A percentile compares a stretch with the other conserved stretches of the same genome.
Evolutionary conservation across 192 early-diverging fungal genomes (phyloP).

Genomic region (Haplosporangium gracile): DNA sequence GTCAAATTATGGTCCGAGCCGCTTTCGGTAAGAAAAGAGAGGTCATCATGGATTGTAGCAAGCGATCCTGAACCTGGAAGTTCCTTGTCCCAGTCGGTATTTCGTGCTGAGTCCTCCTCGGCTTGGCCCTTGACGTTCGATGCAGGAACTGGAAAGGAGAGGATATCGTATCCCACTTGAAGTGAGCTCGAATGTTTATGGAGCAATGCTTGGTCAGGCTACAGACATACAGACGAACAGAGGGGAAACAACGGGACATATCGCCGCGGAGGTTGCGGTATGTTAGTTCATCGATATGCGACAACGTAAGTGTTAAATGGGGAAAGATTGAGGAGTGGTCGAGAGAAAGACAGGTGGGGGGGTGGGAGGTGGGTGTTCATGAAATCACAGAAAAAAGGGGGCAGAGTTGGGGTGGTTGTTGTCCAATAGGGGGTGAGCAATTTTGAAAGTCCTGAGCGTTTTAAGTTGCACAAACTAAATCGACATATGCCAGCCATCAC

Average conservation of each 20-base stretch:
- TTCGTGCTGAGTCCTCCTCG: background rate
- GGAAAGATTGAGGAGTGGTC: background rate
- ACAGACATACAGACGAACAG: background rate
- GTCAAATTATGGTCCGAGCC: background rate
- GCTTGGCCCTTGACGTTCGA: background rate
- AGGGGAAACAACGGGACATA: background rate
- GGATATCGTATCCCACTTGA: background rate
- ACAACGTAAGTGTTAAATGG: background rate
- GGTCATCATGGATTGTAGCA: background rate
- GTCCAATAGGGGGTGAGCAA: slow-evolving; percentile 1
- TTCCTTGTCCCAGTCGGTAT: background rate
- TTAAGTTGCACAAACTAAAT: background rate
- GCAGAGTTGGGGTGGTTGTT: background rate
- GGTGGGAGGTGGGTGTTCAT: background rate
- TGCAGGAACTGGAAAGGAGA: background rate
- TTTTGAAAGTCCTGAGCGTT: background rate
- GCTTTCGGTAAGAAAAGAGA: background rate
- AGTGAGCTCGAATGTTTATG: slow-evolving; percentile 13
- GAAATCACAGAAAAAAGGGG: background rate
- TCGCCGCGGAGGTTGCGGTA: background rate
- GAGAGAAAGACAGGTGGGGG: background rate
- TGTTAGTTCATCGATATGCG: background rate
- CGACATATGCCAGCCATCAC: background rate
- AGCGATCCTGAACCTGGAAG: background rate
- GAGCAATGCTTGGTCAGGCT: background rate